A percentile compares a stretch with the other conserved stretches of the same genome.
phyloP scores from a whole-genome alignment of 2,329 filamentous ascomycete genomes.

The Chaetomiaceae sp. region DNA sequence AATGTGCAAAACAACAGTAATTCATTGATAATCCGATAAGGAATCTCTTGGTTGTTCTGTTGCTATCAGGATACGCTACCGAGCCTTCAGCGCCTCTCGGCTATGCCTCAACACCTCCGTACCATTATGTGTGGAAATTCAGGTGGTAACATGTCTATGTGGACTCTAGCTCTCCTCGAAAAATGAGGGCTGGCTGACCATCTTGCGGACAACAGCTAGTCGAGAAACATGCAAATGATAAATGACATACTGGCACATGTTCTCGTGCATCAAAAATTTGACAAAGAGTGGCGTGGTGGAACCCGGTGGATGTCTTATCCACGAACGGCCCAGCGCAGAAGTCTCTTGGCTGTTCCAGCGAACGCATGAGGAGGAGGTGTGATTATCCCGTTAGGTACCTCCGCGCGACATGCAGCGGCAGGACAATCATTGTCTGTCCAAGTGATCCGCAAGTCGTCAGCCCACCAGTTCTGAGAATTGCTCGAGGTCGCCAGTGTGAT shows the following conservation, averaged over 20 bases:
- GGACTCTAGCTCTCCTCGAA: background rate
- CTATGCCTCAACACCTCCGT: background rate
- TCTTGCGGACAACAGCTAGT: background rate
- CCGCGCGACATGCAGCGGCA: conserved; percentile 36
- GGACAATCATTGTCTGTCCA: conserved; percentile 42
- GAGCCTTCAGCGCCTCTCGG: too few relatives aligned
- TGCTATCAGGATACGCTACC: background rate
- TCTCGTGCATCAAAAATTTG: background rate
- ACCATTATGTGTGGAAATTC: background rate
- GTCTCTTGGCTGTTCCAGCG: conserved; percentile 3
- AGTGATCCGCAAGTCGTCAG: conserved; percentile 41
- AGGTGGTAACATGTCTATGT: background rate
- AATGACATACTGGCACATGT: conserved; percentile 18
- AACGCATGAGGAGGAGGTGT: conserved; percentile 14
- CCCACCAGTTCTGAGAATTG: conserved; percentile 41
- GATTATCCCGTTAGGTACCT: conserved; percentile 31
- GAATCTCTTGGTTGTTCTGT: background rate
- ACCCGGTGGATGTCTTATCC: background rate
- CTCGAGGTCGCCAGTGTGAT: conserved; percentile 38
- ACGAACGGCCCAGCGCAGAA: conserved; percentile 21
- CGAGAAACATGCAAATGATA: conserved; percentile 23
- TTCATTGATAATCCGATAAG: too few relatives aligned
- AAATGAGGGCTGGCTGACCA: conserved; percentile 6
- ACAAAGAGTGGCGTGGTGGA: background rate
- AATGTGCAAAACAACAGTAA: too few relatives aligned